Evolutionary conservation across 306 rosid species (phyloP), one percentile per base, ranked within the genome.

Genomic region (Myrica gale): DNA sequence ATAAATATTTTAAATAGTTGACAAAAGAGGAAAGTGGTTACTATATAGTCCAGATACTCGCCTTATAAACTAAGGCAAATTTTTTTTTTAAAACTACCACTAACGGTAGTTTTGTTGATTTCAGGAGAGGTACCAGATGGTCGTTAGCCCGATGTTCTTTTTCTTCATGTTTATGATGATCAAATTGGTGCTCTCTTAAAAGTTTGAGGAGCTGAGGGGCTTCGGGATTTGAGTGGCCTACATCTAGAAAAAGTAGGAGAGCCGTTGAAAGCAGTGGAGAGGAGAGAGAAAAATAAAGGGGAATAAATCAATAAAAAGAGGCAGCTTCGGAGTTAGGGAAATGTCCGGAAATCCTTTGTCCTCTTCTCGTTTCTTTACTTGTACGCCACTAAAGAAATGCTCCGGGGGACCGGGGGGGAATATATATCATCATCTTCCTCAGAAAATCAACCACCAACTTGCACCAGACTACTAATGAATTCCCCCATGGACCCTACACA

Each of bases 61-160:
- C 1, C 26, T 23, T 23, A 23, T n/a, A n/a, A n/a, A n/a, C n/a
- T n/a, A n/a, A n/a, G n/a, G n/a, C n/a, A n/a, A n/a, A n/a, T n/a
- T n/a, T n/a, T n/a, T n/a, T n/a, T n/a, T n/a, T n/a, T n/a, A n/a
- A 13, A 48, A 10, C 43, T 26, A 56, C 41, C n/a, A 42, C 13
- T 23, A 17, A 69, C 48, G 19, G 51, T 52, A 12, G 10, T 55
- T 8, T 9, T 68, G 54, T 44, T 39, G 26, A 12, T 67, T 58
- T 23, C 93, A 91, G 96, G 85, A 80, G 74, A 87, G 80, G 37
- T 60, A 51, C 61, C 71, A 61, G 72, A 41, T 57, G 45, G 43
- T 85, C 48, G 42, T 85, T 37, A 82, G 86, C 50, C 50, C 82
- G 26, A 26, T 48, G 74, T 75, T 48, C 73, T 74, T 71, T 58